Conservation (phyloP, 2,329 filamentous ascomycete genomes). For the Trichoderma sp. region DNA sequence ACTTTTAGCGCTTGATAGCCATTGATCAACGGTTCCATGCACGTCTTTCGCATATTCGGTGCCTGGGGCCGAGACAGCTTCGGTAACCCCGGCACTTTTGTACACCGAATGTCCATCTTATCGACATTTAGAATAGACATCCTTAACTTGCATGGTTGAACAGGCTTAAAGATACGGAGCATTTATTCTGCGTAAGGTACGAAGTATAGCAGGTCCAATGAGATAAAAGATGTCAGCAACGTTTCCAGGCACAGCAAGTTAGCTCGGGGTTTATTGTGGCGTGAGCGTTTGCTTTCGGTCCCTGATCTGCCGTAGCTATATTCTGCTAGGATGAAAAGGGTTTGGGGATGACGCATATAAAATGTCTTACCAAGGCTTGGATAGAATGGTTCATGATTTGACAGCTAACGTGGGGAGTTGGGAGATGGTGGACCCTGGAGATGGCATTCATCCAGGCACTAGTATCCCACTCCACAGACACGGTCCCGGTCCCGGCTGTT, state of each 20-base stretch:
- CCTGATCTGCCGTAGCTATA: not conserved
- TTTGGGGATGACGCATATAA: not conserved
- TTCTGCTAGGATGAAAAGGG: not conserved
- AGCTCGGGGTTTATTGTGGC: not conserved
- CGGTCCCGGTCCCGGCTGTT: not conserved
- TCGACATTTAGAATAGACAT: not conserved
- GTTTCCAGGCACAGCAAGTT: not conserved
- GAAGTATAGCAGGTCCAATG: not conserved
- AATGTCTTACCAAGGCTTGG: not conserved
- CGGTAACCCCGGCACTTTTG: not conserved
- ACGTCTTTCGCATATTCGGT: not conserved
- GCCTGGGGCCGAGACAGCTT: not conserved
- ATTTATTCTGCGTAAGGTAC: not conserved
- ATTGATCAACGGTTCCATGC: not conserved
- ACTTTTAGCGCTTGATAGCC: not conserved
- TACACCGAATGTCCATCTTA: not conserved
- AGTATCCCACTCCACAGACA: not conserved
- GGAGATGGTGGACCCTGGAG: not conserved
- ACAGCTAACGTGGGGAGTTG: not conserved
- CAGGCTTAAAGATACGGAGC: not conserved
- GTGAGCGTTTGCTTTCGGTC: not conserved
- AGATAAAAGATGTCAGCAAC: not conserved
- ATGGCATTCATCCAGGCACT: not conserved
- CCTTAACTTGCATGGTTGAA: not conserved
- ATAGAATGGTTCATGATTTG: not conserved